phyloP scores from a whole-genome alignment of 495 filamentous ascomycete species.

The Penicillium simplicissimum region DNA sequence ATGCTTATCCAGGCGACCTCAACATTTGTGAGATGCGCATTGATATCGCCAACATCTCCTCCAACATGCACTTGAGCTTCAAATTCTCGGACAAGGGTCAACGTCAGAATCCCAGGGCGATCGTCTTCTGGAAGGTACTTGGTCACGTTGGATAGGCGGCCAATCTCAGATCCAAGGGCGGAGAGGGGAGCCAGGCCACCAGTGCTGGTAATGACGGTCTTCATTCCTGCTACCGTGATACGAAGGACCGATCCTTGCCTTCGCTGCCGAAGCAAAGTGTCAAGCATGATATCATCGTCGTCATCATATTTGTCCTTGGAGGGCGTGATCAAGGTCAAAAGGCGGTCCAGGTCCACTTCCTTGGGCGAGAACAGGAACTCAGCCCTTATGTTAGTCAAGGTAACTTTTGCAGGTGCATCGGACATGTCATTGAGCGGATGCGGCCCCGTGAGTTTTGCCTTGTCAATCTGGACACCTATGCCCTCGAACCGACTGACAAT shows the following conservation, averaged over 20 bases:
- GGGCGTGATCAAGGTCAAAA: constrained; percentile 85
- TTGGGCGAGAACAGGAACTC: constrained; percentile 75
- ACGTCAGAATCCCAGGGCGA: constrained; percentile 80
- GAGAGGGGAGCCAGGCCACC: constrained; percentile 63
- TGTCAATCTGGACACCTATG: constrained; percentile 70
- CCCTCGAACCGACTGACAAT: constrained; percentile 69
- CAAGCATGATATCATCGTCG: constrained; percentile 92
- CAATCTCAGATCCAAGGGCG: constrained; percentile 73
- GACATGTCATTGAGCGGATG: constrained; percentile 45
- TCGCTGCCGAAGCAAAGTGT: constrained; percentile 86
- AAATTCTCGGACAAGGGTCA: constrained; percentile 64
- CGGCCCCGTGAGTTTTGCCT: constrained; percentile 71
- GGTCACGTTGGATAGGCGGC: constrained; percentile 79
- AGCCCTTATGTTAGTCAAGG: constrained; percentile 64
- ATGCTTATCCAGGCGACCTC: constrained; percentile 84
- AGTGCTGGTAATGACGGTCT: constrained; percentile 56
- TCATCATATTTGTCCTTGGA: constrained; percentile 90
- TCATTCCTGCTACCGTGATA: constrained; percentile 61
- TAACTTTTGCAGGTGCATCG: constrained; percentile 53
- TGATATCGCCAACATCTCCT: constrained; percentile 64
- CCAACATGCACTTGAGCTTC: constrained; percentile 59
- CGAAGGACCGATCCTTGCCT: constrained; percentile 85
- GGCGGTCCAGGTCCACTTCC: constrained; percentile 74
- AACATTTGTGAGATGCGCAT: constrained; percentile 54
- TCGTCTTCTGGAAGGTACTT: constrained; percentile 97